Evolutionary conservation across 352 stramenopile genomes (phyloP), one percentile per base, ranked within the genome.

Genomic region (Phytophthora crassamura): DNA sequence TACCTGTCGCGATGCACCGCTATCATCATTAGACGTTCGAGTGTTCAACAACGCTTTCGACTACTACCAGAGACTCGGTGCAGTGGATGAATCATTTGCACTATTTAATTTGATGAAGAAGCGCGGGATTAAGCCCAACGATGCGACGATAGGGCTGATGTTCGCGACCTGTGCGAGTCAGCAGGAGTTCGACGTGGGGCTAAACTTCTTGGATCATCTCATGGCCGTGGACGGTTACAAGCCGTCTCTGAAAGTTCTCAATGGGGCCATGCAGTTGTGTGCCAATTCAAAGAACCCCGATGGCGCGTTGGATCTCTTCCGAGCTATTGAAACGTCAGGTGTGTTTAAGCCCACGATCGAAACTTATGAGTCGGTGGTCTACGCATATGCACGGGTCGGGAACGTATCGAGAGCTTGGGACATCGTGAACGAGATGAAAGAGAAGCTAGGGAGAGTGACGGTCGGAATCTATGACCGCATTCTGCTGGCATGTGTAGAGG

Each of bases 11-110:
- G 69, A 83, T 15, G 75, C 77, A 9, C 71, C 78, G 0, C 8
- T 59, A 5, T 30, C 63, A 11, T 65, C 60, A 14, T 40, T 94
- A 18, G 72, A 87, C 15, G 45, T 72, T 12, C 75, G 73, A 15
- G 85, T 91, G 25, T 83, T 86, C 33, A 92, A 92, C 54, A 77
- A 83, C 22, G 83, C 72, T 2, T 78, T 94, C 38, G 83, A 90
- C 50, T 90, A 76, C 46, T 86, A 86, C 20, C 73, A 87, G 14
- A 73, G 60, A 12, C 56, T 77, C n/a, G 74, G 75, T n/a, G 72
- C 90, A 11, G 64, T 78, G 7, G 65, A 86, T 12, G 49, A 59
- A 38, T 72, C 70, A 1, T 88, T 90, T 48, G 59, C 80, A 16
- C 42, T 91, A 36, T 90, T 85, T 58, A 84, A 88, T 63, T 69